Percentiles rank a stretch among this genome's conserved stretches.
These are phyloP conservation scores for Gillenia trifoliata DNA, from an alignment of 306 rosid species.

Conservation along the genomic window DNA sequence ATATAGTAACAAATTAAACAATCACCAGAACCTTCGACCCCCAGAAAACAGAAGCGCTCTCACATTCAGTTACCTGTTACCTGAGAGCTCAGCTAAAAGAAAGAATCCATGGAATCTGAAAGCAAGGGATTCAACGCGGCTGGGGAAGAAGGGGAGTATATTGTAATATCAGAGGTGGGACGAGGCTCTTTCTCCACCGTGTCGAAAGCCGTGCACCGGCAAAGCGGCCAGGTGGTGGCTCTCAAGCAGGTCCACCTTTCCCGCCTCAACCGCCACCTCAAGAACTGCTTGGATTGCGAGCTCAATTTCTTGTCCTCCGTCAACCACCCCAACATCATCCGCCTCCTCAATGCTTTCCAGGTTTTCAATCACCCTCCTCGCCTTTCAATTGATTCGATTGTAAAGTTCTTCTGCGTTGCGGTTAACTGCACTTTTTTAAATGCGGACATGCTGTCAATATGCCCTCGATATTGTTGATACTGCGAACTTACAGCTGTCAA, in stretches of 20 bases:
- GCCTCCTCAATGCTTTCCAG: slow-evolving; percentile 42
- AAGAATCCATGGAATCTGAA: background rate
- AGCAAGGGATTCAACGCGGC: background rate
- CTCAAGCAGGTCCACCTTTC: slow-evolving; percentile 49
- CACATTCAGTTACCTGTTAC: background rate
- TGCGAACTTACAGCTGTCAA: too few relatives aligned
- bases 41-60: too few relatives aligned
- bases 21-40: too few relatives aligned
- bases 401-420: background rate
- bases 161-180: slow-evolving; percentile 37
- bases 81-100: background rate
- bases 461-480: too few relatives aligned
- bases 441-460: too few relatives aligned
- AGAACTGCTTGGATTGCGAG: slow-evolving; percentile 39
- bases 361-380: slow-evolving; percentile 6
- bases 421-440: too few relatives aligned
- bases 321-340: slow-evolving; percentile 51
- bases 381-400: background rate
- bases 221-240: slow-evolving; percentile 35
- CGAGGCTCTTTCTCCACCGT: slow-evolving; percentile 45
- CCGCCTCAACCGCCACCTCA: slow-evolving; percentile 39
- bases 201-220: slow-evolving; percentile 39
- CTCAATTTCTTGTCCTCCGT: slow-evolving; percentile 53
- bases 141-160: slow-evolving; percentile 16
- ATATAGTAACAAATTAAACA: too few relatives aligned